phyloP scores from a whole-genome alignment of 1,284 basidiomycete species.

The Puccinia novopanici region DNA sequence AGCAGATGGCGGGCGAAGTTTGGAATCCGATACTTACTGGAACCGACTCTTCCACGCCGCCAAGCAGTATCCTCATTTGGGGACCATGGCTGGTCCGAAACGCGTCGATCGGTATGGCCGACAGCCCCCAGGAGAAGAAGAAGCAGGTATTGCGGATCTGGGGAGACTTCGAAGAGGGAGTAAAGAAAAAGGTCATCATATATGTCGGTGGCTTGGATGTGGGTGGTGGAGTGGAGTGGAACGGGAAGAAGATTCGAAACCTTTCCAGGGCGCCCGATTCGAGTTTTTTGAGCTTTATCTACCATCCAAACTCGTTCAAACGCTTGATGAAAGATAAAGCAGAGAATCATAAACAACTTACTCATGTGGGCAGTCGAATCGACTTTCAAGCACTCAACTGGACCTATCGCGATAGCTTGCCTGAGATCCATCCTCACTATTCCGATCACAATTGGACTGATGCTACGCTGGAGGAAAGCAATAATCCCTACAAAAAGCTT shows the following conservation, averaged over 20 bases:
- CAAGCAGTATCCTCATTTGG: conserved; percentile 36
- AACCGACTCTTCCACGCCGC: neutral
- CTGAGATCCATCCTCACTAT: conserved; percentile 67
- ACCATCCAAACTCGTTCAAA: conserved; percentile 57
- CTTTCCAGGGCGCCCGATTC: conserved; percentile 53
- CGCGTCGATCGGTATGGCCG: conserved; percentile 5
- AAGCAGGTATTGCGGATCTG: conserved; percentile 22
- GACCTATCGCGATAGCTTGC: conserved; percentile 72
- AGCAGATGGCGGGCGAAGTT: conserved; percentile 36
- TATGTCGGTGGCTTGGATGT: conserved; percentile 62
- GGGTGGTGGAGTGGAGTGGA: conserved; percentile 69
- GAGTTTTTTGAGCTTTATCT: conserved; percentile 58
- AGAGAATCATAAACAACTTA: neutral
- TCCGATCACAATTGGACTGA: conserved; percentile 68
- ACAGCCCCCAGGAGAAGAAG: neutral
- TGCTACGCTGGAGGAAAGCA: conserved; percentile 71
- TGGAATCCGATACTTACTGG: conserved; percentile 44
- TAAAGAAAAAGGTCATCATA: conserved; percentile 30
- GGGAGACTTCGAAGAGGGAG: conserved; percentile 37
- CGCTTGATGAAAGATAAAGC: conserved; percentile 1
- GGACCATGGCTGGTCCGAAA: conserved; percentile 42
- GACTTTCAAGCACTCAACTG: conserved; percentile 63
- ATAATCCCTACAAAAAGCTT: conserved; percentile 68
- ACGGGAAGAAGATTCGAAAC: conserved; percentile 63
- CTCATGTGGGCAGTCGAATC: conserved; percentile 31